Evolutionary conservation across 192 early-diverging fungal genomes (phyloP).

Genomic region (Radiomyces spectabilis): DNA sequence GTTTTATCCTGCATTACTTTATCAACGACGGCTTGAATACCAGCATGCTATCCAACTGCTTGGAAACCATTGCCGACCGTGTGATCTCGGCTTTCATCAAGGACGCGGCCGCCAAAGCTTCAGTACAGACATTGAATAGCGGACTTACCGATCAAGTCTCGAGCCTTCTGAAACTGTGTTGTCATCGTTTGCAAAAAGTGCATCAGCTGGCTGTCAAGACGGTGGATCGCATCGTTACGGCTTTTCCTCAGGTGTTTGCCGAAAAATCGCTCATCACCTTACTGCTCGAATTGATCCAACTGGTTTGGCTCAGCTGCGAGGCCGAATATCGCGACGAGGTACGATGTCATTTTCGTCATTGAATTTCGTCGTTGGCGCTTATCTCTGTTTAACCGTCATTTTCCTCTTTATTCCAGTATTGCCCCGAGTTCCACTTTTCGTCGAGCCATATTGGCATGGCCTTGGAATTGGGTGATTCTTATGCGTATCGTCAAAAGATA

Average conservation of each 20-base stretch:
- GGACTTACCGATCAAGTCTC: constrained; percentile 47
- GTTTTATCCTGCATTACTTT: constrained; percentile 75
- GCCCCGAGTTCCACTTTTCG: constrained; percentile 61
- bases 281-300: constrained; percentile 78
- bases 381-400: not conserved
- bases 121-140: constrained; percentile 42
- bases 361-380: not conserved
- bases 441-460: constrained; percentile 54
- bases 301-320: constrained; percentile 71
- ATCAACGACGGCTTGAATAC: constrained; percentile 78
- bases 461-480: constrained; percentile 66
- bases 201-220: constrained; percentile 58
- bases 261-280: constrained; percentile 59
- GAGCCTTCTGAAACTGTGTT: constrained; percentile 56
- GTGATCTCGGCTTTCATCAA: constrained; percentile 42
- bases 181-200: constrained; percentile 63
- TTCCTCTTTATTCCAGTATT: constrained; percentile 35
- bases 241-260: constrained; percentile 74
- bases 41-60: constrained; percentile 59
- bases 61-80: constrained; percentile 71
- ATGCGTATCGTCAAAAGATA: constrained; percentile 62
- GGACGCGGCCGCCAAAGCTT: constrained; percentile 41
- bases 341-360: not conserved
- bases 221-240: constrained; percentile 46
- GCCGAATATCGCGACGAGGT: constrained; percentile 69